These are phyloP conservation scores for Solanum hybrid DNA, from an alignment of 305 asterid species.

Conservation along the genomic window DNA sequence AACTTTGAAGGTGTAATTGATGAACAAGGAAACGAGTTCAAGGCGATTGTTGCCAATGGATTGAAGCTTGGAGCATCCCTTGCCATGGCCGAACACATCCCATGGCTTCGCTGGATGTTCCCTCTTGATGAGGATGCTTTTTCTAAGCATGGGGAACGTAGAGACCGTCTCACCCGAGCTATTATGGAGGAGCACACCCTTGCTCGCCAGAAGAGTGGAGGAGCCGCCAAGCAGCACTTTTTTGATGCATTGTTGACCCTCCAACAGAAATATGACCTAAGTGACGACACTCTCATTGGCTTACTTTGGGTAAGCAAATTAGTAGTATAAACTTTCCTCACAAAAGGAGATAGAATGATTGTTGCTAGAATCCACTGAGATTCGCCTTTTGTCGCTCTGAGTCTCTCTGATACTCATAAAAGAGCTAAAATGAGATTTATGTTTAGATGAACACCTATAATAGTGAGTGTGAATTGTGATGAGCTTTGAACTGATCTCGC, in stretches of 20 bases:
- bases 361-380: not conserved
- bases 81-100: slow-evolving; percentile 18
- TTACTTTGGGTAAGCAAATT: slow-evolving; percentile 18
- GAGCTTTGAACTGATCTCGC: not conserved
- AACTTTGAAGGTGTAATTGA: slow-evolving; percentile 15
- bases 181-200: slow-evolving; percentile 28
- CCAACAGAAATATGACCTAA: slow-evolving; percentile 20
- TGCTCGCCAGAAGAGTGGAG: slow-evolving; percentile 18
- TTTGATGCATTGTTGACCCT: slow-evolving; percentile 22
- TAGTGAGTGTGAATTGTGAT: not conserved
- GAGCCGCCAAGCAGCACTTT: slow-evolving; percentile 20
- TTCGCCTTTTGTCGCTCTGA: not conserved
- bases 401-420: not conserved
- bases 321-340: not conserved
- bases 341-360: not conserved
- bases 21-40: slow-evolving; percentile 25
- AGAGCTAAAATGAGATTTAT: not conserved
- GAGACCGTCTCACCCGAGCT: slow-evolving; percentile 15
- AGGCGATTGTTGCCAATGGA: slow-evolving; percentile 14
- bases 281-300: slow-evolving; percentile 20
- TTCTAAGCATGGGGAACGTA: slow-evolving; percentile 8
- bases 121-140: slow-evolving; percentile 15
- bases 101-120: slow-evolving; percentile 22
- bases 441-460: not conserved
- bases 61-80: slow-evolving; percentile 12